Conservation (phyloP, 1,284 basidiomycete species). For the Sporisorium scitamineum region DNA sequence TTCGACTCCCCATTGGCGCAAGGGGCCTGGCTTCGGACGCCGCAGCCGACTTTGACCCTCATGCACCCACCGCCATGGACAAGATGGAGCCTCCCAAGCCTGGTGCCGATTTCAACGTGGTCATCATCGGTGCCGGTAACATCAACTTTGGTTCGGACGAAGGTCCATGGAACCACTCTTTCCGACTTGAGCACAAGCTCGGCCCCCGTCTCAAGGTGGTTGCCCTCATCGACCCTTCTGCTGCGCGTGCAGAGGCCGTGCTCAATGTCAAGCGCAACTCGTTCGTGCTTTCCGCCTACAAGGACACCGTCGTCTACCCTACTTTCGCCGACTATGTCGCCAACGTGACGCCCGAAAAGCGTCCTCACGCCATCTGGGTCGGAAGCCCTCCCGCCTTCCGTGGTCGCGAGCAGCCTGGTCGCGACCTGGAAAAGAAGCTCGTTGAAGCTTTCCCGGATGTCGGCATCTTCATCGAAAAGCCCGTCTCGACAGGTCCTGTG, state of each 20-base stretch:
- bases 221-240: constrained; percentile 90
- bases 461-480: constrained; percentile 95
- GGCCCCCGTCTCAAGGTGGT: constrained; percentile 95
- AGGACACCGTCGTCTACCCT: constrained; percentile 87
- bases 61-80: constrained; percentile 66
- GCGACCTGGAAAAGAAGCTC: constrained; percentile 90
- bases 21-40: constrained; percentile 27
- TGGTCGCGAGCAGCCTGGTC: constrained; percentile 72
- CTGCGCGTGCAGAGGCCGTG: constrained; percentile 82
- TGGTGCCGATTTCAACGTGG: constrained; percentile 67
- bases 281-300: constrained; percentile 93
- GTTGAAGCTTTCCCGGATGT: constrained; percentile 79
- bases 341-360: constrained; percentile 73
- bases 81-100: constrained; percentile 67
- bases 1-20: constrained; percentile 21
- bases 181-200: constrained; percentile 77
- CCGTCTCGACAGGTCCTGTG: constrained; percentile 84
- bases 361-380: constrained; percentile 81
- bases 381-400: constrained; percentile 94
- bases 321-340: constrained; percentile 85
- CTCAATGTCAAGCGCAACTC: constrained; percentile 91
- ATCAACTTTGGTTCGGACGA: constrained; percentile 68
- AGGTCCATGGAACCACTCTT: constrained; percentile 69
- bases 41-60: constrained; percentile 59
- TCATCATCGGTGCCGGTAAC: constrained; percentile 68